phyloP scores from a whole-genome alignment of 1,284 basidiomycete genomes.

The Heterobasidion irregulare region DNA sequence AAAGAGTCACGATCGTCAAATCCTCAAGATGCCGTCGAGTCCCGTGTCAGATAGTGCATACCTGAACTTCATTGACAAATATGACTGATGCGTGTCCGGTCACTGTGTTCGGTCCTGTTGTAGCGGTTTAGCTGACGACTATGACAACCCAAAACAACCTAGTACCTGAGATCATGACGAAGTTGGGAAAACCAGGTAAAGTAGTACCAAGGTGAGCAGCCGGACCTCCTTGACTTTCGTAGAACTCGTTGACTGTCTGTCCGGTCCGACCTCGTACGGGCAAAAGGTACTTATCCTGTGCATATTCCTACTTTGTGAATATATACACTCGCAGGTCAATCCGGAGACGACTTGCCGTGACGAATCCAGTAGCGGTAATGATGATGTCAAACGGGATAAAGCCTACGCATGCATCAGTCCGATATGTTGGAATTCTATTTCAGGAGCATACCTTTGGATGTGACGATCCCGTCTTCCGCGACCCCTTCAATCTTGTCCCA shows the following conservation, averaged over 20 bases:
- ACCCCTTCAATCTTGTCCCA: conserved; percentile 29
- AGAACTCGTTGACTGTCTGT: conserved; percentile 23
- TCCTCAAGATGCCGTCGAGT: not conserved
- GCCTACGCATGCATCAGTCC: conserved; percentile 10
- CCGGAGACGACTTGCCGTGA: conserved; percentile 5
- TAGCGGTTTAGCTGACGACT: not conserved
- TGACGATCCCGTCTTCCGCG: conserved; percentile 26
- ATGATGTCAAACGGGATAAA: conserved; percentile 21
- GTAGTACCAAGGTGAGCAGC: conserved; percentile 25
- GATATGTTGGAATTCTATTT: not conserved
- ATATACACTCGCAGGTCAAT: not conserved
- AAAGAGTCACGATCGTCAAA: not conserved
- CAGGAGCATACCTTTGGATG: conserved; percentile 22
- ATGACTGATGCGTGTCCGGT: conserved; percentile 40
- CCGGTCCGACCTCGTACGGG: conserved; percentile 19
- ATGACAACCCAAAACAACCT: not conserved
- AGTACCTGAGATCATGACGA: conserved; percentile 20
- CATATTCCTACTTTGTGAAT: not conserved
- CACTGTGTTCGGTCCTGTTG: conserved; percentile 35
- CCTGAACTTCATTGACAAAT: conserved; percentile 35
- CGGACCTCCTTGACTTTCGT: conserved; percentile 24
- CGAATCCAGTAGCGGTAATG: conserved; percentile 24
- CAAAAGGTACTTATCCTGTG: conserved; percentile 20
- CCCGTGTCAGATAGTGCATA: conserved; percentile 5
- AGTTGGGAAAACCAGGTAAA: conserved; percentile 29